Conservation (phyloP, 2,329 filamentous ascomycete genomes). For the Fusarium phyllophilum region DNA sequence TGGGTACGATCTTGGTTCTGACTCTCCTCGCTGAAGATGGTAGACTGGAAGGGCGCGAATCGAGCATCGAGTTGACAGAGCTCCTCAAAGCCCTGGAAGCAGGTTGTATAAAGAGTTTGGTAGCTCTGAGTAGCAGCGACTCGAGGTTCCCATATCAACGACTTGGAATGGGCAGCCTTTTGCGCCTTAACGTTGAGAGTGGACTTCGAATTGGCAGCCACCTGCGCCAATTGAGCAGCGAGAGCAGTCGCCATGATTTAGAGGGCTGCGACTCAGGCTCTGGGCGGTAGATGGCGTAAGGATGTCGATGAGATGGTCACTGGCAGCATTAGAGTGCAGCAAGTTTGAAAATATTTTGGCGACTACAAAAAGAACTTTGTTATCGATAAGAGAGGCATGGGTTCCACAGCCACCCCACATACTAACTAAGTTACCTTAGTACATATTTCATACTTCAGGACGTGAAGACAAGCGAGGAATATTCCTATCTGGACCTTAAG, state of each 20-base stretch:
- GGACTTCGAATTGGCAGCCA: slow-evolving; percentile 89
- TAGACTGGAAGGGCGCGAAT: slow-evolving; percentile 78
- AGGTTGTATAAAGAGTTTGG: slow-evolving; percentile 87
- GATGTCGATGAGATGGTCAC: slow-evolving; percentile 33
- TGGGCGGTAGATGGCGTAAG: slow-evolving; percentile 35
- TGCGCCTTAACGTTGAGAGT: slow-evolving; percentile 93
- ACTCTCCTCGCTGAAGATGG: slow-evolving; percentile 93
- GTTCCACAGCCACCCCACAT: not conserved
- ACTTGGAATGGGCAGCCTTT: slow-evolving; percentile 91
- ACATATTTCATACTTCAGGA: not conserved
- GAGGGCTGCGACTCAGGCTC: slow-evolving; percentile 41
- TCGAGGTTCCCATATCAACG: slow-evolving; percentile 89
- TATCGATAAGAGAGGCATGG: slow-evolving; percentile 47
- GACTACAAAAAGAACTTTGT: slow-evolving; percentile 37
- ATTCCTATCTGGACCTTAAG: not conserved
- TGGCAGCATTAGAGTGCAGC: slow-evolving; percentile 38
- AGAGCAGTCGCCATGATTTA: slow-evolving; percentile 81
- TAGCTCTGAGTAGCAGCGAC: slow-evolving; percentile 90
- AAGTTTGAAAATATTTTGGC: slow-evolving; percentile 46
- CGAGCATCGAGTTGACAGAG: slow-evolving; percentile 86
- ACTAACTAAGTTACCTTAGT: not conserved
- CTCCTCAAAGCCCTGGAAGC: slow-evolving; percentile 89
- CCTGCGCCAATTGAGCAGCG: slow-evolving; percentile 91
- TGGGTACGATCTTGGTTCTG: slow-evolving; percentile 87
- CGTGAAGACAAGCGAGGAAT: not conserved